Evolutionary conservation across 1,284 basidiomycete genomes (phyloP).

Genomic region (Boletus hoseneyae): DNA sequence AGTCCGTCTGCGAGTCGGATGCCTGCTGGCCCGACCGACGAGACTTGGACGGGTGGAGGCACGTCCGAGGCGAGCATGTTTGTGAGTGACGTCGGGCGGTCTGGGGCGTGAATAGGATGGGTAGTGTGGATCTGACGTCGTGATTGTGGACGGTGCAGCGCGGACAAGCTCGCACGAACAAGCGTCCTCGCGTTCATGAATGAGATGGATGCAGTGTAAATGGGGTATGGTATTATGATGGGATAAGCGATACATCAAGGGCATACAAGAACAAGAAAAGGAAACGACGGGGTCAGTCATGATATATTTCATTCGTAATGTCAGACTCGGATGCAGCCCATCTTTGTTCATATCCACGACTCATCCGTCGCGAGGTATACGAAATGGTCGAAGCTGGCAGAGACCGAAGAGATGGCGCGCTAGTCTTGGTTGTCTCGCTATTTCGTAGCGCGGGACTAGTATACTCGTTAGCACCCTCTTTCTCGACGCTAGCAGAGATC

Average conservation of each 20-base stretch:
- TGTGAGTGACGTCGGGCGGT: constrained; percentile 42
- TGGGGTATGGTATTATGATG: not conserved
- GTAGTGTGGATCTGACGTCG: constrained; percentile 21
- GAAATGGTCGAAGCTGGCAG: not conserved
- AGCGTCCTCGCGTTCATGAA: not conserved
- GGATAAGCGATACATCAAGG: constrained; percentile 12
- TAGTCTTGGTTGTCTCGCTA: constrained; percentile 1
- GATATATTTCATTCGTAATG: constrained; percentile 21
- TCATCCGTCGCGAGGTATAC: not conserved
- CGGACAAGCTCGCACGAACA: constrained; percentile 1
- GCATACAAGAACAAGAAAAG: constrained; percentile 4
- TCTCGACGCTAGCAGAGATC: too few species aligned
- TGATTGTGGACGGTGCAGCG: not conserved
- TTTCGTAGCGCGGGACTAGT: constrained; percentile 9
- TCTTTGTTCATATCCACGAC: constrained; percentile 14
- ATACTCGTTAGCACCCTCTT: constrained; percentile 1
- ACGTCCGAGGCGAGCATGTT: constrained; percentile 72
- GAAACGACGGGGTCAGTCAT: constrained; percentile 6
- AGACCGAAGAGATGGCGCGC: constrained; percentile 2
- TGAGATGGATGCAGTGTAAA: too few species aligned
- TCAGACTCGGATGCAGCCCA: constrained; percentile 31
- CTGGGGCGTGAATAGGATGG: constrained; percentile 9
- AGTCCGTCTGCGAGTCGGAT: constrained; percentile 75
- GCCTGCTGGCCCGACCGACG: constrained; percentile 55
- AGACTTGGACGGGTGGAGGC: constrained; percentile 69